These are phyloP conservation scores for Phaffomyces antillensis DNA, from an alignment of 805 yeast genomes.

Conservation along the genomic window DNA sequence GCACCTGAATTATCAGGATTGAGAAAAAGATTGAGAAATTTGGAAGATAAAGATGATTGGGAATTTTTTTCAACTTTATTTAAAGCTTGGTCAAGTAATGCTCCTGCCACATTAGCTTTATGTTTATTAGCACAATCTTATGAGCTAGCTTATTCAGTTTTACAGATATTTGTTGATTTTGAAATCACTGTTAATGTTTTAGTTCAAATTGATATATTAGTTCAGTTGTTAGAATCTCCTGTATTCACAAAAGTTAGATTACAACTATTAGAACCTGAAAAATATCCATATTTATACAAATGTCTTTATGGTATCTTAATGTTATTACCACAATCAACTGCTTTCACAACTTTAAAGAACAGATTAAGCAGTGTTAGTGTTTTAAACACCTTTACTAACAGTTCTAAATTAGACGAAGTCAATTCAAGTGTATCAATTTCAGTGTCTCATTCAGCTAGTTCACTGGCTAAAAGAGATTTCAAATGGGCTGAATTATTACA, in stretches of 20 bases:
- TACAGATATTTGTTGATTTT: constrained; percentile 72
- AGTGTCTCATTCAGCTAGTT: constrained; percentile 8
- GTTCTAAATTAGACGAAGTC: neutral
- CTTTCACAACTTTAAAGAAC: constrained; percentile 74
- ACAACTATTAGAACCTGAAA: constrained; percentile 83
- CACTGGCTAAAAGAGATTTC: constrained; percentile 20
- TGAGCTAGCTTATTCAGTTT: constrained; percentile 77
- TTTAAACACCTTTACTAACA: constrained; percentile 18
- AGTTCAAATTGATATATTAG: constrained; percentile 82
- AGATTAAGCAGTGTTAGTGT: constrained; percentile 49
- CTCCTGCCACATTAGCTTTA: constrained; percentile 80
- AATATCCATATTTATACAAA: constrained; percentile 72
- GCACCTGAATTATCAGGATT: constrained; percentile 72
- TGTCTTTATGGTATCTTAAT: constrained; percentile 87
- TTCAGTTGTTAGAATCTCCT: constrained; percentile 88
- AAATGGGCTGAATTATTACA: constrained; percentile 38
- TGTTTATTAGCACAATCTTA: constrained; percentile 85
- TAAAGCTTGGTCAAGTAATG: constrained; percentile 86
- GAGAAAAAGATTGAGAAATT: constrained; percentile 57
- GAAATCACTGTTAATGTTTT: constrained; percentile 75
- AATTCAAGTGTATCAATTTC: neutral
- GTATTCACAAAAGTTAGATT: constrained; percentile 81
- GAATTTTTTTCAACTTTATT: constrained; percentile 68
- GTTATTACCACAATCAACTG: constrained; percentile 91
- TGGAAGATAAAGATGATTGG: constrained; percentile 60